Conservation (phyloP, 805 yeast genomes). For the Pichia heedii region DNA sequence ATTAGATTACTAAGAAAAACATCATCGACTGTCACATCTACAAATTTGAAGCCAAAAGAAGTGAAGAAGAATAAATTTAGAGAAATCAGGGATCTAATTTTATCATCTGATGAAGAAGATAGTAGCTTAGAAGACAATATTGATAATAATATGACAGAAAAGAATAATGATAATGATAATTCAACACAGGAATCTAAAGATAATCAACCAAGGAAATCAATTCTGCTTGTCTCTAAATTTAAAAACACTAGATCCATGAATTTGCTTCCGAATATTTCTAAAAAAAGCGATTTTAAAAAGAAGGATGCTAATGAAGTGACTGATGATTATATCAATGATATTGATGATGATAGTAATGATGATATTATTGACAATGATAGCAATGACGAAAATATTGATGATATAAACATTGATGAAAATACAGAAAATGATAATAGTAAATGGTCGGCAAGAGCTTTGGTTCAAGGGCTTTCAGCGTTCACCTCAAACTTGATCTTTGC, state of each 20-base stretch:
- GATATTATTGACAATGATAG: not conserved
- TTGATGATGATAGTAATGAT: not conserved
- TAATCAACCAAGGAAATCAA: not conserved
- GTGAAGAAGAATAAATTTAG: not conserved
- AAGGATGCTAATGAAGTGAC: not conserved
- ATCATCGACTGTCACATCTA: slow-evolving; percentile 19
- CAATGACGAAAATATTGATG: not conserved
- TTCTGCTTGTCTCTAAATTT: not conserved
- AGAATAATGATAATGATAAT: not conserved
- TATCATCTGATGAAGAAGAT: slow-evolving; percentile 12
- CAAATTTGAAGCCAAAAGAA: slow-evolving; percentile 10
- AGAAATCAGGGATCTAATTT: slow-evolving; percentile 1
- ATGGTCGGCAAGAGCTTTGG: slow-evolving; percentile 23
- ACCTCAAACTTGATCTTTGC: slow-evolving; percentile 20
- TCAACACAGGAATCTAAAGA: too few relatives aligned
- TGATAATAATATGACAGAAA: not conserved
- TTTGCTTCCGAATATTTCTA: not conserved
- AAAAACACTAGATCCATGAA: not conserved
- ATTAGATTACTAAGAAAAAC: slow-evolving; percentile 18
- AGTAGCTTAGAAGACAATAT: not conserved
- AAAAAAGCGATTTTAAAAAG: not conserved
- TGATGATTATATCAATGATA: not conserved
- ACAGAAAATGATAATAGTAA: not conserved
- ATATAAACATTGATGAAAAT: not conserved
- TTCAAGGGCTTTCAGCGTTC: slow-evolving; percentile 22